Evolutionary conservation across 768 basidiomycete species (phyloP), one percentile per base, ranked within the genome.

Genomic region (Phylloporus sp.): DNA sequence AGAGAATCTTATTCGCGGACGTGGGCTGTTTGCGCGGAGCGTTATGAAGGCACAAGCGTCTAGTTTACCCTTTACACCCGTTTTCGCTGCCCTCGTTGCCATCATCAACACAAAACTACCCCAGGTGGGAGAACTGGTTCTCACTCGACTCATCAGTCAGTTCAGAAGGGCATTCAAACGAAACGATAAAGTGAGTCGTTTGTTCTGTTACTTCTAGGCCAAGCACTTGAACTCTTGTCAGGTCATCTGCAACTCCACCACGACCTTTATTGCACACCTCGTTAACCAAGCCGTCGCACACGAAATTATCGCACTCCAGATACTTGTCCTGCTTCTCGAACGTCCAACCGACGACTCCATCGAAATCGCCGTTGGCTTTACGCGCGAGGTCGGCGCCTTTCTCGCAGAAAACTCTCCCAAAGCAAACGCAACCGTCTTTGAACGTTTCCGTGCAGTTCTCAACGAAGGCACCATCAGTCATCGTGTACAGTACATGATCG

Each of bases 401-500:
- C 80, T 99, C 7, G 76, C 85, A 0, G 95, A 98, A 75, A 90
- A 92, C 66, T 88, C 91, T 2, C 92, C 95, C 23, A 95, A 95
- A 67, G 94, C 91, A 56, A 97, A 92, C 62, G 88, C 91, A n/a
- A 85, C 85, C 32, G 87, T 97, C 31, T 98, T 86, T 66, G 97
- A 98, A 68, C 89, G 95, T 22, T 97, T 98, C 82, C 87, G 97
- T 41, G 91, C 92, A 1, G 93, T 97, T 9, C 75, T 99, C 29
- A 97, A 98, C 70, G 97, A 98, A 69, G 93, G 93, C 23, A 75
- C 80, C 39, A 95, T 99, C 69, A 94, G 91, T 63, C 94, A 98
- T 60, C 84, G 97, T 59, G 91, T 95, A 26, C 97, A 98, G 66
- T 99, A 97, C 72, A 97, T 97, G 97, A 92, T 99, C 59, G 97